Evolutionary conservation across 23 red algal genomes (phyloP), one percentile per base, ranked within the genome.

Genomic region (Cyanidioschyzon merolae): DNA sequence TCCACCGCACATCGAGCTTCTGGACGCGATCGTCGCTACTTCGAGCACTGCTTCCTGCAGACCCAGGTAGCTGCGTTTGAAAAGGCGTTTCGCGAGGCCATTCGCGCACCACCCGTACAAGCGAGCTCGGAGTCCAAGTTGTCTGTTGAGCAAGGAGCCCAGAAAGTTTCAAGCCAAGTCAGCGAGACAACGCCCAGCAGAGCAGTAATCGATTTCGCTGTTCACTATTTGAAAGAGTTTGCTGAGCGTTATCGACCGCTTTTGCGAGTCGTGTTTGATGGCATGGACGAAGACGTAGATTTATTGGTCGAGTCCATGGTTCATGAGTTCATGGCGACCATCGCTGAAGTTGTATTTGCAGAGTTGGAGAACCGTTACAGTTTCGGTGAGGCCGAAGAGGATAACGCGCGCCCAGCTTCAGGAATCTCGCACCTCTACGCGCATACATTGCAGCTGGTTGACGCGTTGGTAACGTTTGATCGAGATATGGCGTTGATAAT

Each of bases 261-360:
- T 27, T 27, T 71, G 63, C 63, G 32, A 7, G 29, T 27, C n/a
- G 7, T 71, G 21, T 71, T 71, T 35, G 63, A 71, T 35, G 63
- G 63, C 12, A 25, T 71, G 63, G 7, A 71, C 29, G 63, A 71
- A 35, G 32, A 25, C 29, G 63, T 35, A 25, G 21, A 32, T 35
- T 25, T 12, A 3, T 27, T 71, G 63, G 63, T 71, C n/a, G 63
- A 71, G 7, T 71, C 63, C 2, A 7, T 71, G n/a, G 7, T 25
- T 25, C 63, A 71, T 35, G 63, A 71, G 63, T 71, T 71, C 32
- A 35, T 71, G 63, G 63, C 63, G n/a, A 71, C 30, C 63, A 27
- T 71, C n/a, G 32, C 63, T 3, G 63, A 71, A 27, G 30, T 35
- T 25, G 63, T 71, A 7, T 71, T 27, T 32, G 12, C 21, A 27